A percentile compares a stretch with the other conserved stretches of the same genome.
Conservation (phyloP, 805 yeast species). For the Hanseniaspora guilliermondii region DNA sequence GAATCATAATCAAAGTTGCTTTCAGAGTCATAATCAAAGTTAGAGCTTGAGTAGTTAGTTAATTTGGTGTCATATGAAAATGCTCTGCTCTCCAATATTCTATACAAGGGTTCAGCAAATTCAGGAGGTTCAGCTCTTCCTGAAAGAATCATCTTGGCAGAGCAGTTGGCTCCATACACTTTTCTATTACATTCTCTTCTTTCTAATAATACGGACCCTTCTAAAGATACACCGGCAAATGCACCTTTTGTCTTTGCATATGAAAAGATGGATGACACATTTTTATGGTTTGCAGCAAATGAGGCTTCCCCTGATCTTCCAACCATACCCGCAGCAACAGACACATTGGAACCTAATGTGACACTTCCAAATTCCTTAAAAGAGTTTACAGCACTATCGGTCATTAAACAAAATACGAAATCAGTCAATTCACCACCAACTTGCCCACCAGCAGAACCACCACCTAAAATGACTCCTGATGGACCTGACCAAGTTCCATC, state of each 20-base stretch:
- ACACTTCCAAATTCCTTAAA: conserved; percentile 90
- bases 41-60: conserved; percentile 22
- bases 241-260: conserved; percentile 94
- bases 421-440: conserved; percentile 94
- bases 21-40: conserved; percentile 20
- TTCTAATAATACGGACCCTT: conserved; percentile 92
- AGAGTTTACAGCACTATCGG: conserved; percentile 77
- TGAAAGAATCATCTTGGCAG: conserved; percentile 70
- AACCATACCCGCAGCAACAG: conserved; percentile 93
- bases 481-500: conserved; percentile 98
- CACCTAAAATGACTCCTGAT: conserved; percentile 87
- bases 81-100: conserved; percentile 75
- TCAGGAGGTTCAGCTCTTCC: conserved; percentile 93
- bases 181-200: conserved; percentile 94
- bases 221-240: conserved; percentile 93
- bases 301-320: conserved; percentile 98
- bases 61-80: conserved; percentile 47
- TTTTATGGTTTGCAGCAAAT: conserved; percentile 77
- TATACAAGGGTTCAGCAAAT: conserved; percentile 72
- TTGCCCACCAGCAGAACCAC: conserved; percentile 98
- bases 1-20: conserved; percentile 21
- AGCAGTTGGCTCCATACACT: conserved; percentile 79
- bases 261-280: conserved; percentile 82
- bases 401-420: conserved; percentile 83
- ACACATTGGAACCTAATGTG: conserved; percentile 87